Conservation (phyloP, 1,139 yeast species). For the Yamadazyma aaseri region DNA sequence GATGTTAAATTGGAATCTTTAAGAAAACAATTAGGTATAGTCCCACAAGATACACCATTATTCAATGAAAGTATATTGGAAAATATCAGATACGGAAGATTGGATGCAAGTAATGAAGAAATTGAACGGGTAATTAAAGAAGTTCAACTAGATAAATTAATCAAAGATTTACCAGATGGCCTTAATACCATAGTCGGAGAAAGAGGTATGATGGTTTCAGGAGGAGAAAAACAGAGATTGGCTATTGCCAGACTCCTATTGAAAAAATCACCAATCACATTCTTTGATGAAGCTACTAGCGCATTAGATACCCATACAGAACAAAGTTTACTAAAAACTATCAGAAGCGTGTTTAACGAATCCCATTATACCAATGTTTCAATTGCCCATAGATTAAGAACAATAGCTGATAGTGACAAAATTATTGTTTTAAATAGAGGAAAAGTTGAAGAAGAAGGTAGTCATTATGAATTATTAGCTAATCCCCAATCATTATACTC, state of each 20-base stretch:
- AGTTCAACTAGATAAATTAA: slow-evolving; percentile 67
- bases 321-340: slow-evolving; percentile 73
- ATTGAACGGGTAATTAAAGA: slow-evolving; percentile 60
- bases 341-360: slow-evolving; percentile 59
- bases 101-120: slow-evolving; percentile 72
- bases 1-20: slow-evolving; percentile 74
- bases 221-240: slow-evolving; percentile 95
- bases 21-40: slow-evolving; percentile 79
- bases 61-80: slow-evolving; percentile 89
- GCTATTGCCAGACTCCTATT: slow-evolving; percentile 88
- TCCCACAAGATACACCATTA: slow-evolving; percentile 96
- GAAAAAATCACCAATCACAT: slow-evolving; percentile 84
- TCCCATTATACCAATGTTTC: slow-evolving; percentile 72
- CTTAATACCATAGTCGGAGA: slow-evolving; percentile 91
- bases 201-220: slow-evolving; percentile 96
- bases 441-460: slow-evolving; percentile 81
- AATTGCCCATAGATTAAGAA: slow-evolving; percentile 90
- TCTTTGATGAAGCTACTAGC: slow-evolving; percentile 96
- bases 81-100: slow-evolving; percentile 83
- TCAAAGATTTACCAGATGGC: slow-evolving; percentile 80
- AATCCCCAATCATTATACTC: slow-evolving; percentile 62
- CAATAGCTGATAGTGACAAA: slow-evolving; percentile 92
- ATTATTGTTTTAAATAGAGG: slow-evolving; percentile 86
- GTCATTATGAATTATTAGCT: slow-evolving; percentile 60
- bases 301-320: slow-evolving; percentile 97